Conservation (phyloP, 495 filamentous ascomycete species). For the Aspergillus wentii region DNA sequence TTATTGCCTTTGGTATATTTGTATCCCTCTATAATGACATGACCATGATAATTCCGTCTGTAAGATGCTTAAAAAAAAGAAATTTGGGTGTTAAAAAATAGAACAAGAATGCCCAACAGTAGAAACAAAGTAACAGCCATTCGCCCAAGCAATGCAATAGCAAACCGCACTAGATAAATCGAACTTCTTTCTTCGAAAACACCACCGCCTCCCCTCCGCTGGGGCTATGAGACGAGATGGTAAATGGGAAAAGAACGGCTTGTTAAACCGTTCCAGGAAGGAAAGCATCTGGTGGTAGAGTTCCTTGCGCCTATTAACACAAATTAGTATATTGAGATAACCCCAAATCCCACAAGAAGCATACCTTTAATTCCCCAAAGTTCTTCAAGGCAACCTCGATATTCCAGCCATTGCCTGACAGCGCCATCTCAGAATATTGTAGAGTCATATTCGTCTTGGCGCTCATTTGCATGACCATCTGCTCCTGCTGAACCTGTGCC, state of each 20-base stretch:
- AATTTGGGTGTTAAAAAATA: no score
- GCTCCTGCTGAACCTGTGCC: conserved; percentile 50
- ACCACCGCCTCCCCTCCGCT: no score
- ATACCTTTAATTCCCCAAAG: conserved; percentile 55
- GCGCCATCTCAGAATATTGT: conserved; percentile 66
- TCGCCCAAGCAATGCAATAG: conserved; percentile 41
- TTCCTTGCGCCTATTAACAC: conserved; percentile 31
- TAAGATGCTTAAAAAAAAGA: no score
- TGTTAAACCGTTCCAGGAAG: conserved; percentile 18
- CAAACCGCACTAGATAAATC: conserved; percentile 10
- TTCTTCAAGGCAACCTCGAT: conserved; percentile 60
- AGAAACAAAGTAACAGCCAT: conserved; percentile 19
- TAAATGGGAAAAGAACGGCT: neutral
- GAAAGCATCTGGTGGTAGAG: conserved; percentile 35
- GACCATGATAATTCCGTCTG: conserved; percentile 15
- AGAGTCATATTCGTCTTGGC: conserved; percentile 66
- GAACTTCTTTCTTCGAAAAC: conserved; percentile 4
- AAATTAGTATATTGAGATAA: conserved; percentile 8
- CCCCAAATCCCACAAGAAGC: neutral
- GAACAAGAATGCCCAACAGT: conserved; percentile 14
- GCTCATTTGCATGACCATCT: conserved; percentile 61
- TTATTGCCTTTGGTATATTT: neutral
- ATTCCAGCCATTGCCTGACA: conserved; percentile 69
- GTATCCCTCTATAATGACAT: conserved; percentile 19
- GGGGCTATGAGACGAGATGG: no score